phyloP scores from a whole-genome alignment of 257 asterid genomes.

The Apocynum venetum region DNA sequence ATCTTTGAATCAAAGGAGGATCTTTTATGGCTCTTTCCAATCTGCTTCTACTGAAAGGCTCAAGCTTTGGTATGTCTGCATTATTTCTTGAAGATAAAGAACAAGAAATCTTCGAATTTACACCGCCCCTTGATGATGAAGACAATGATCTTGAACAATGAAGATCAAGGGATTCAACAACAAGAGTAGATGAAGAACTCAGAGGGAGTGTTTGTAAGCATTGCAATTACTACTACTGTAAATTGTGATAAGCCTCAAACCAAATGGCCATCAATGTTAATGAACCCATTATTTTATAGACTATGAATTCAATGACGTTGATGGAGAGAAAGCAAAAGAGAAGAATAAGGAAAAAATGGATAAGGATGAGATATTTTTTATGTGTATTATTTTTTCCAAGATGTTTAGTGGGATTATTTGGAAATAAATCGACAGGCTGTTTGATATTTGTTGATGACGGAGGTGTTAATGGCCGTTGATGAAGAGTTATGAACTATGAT shows the following conservation, averaged over 20 bases:
- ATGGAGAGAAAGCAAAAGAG: neutral
- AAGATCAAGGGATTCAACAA: constrained; percentile 28
- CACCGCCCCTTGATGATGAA: constrained; percentile 16
- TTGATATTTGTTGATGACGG: neutral
- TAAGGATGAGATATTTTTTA: constrained; percentile 52
- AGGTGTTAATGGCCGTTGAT: neutral
- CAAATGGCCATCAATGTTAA: neutral
- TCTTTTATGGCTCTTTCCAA: constrained; percentile 60
- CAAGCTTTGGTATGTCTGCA: constrained; percentile 65
- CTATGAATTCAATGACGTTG: neutral
- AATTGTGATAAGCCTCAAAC: neutral
- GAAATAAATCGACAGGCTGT: neutral
- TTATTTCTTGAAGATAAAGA: constrained; percentile 54
- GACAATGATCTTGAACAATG: constrained; percentile 23
- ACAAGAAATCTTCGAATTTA: constrained; percentile 38
- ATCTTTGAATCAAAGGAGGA: constrained; percentile 82
- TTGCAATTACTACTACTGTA: constrained; percentile 15
- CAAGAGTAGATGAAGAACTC: constrained; percentile 23
- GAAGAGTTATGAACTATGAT: too few species aligned
- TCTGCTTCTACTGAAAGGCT: constrained; percentile 85
- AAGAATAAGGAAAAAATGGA: constrained; percentile 23
- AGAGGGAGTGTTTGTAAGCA: constrained; percentile 45
- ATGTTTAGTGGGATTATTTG: too few species aligned
- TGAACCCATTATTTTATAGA: neutral
- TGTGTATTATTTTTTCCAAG: neutral